These are phyloP conservation scores for Pseudonitzschia multiseries DNA, from an alignment of 108 stramenopile species.

Conservation along the genomic window DNA sequence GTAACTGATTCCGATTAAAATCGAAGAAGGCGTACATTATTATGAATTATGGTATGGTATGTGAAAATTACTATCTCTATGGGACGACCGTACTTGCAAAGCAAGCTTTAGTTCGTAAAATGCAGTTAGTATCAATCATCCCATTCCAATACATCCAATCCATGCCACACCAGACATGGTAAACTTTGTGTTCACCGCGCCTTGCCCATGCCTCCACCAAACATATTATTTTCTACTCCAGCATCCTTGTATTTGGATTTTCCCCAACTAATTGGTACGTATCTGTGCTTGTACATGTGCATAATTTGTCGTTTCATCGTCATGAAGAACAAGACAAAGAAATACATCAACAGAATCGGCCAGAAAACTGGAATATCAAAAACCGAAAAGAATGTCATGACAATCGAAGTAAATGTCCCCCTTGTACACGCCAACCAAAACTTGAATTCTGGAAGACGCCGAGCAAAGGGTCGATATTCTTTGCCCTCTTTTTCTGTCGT, in stretches of 20 bases:
- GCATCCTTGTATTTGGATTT: conserved; percentile 91
- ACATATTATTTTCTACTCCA: conserved; percentile 73
- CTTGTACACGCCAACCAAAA: conserved; percentile 94
- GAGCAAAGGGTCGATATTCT: conserved; percentile 92
- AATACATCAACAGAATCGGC: conserved; percentile 98
- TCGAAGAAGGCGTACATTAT: no score
- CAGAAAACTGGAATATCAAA: conserved; percentile 99
- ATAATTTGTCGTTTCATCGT: conserved; percentile 99
- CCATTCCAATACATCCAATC: not conserved
- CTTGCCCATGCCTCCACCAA: conserved; percentile 77
- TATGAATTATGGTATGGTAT: no score
- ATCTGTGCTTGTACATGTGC: conserved; percentile 99
- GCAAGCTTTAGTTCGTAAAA: no score
- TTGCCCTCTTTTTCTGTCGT: conserved; percentile 68
- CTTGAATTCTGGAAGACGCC: conserved; percentile 98
- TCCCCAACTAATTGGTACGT: conserved; percentile 94
- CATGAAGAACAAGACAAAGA: conserved; percentile 95
- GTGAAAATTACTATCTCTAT: no score
- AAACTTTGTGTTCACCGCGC: conserved; percentile 25
- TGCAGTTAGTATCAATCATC: not conserved
- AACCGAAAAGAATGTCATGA: conserved; percentile 95
- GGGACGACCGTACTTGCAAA: no score
- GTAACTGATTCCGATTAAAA: no score
- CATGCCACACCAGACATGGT: not conserved
- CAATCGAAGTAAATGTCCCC: conserved; percentile 72